phyloP scores from a whole-genome alignment of 805 yeast species.

The Saccharomycopsis fibuligera region DNA sequence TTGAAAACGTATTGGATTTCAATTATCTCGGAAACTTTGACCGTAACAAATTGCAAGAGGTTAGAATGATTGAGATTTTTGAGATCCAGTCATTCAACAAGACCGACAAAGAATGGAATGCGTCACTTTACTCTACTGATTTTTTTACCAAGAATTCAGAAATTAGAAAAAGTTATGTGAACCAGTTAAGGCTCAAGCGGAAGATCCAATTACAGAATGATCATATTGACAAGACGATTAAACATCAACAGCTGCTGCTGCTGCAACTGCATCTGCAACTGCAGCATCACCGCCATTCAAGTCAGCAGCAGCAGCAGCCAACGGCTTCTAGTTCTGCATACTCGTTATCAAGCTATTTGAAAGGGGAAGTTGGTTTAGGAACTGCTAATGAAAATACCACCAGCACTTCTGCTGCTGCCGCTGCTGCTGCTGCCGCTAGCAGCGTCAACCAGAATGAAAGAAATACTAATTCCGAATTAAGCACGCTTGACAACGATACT shows the following conservation, averaged over 20 bases:
- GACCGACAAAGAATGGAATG: slow-evolving; percentile 52
- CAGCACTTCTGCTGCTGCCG: neutral
- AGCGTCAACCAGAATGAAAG: neutral
- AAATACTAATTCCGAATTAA: neutral
- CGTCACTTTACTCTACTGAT: slow-evolving; percentile 17
- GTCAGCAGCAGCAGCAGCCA: neutral
- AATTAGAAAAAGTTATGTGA: slow-evolving; percentile 12
- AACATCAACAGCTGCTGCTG: neutral
- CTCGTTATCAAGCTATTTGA: slow-evolving; percentile 4
- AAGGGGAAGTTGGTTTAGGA: neutral
- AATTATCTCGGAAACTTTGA: slow-evolving; percentile 46
- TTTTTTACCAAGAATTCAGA: slow-evolving; percentile 17
- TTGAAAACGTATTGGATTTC: neutral
- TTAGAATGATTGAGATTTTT: slow-evolving; percentile 52
- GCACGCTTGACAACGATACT: neutral
- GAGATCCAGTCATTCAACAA: slow-evolving; percentile 55
- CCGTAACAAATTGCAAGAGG: slow-evolving; percentile 41
- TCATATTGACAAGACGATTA: slow-evolving; percentile 2
- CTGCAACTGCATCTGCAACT: neutral
- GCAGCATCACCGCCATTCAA: neutral
- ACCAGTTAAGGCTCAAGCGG: slow-evolving; percentile 8
- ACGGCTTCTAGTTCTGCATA: slow-evolving; percentile 1
- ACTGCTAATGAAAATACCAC: neutral
- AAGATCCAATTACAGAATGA: slow-evolving; percentile 11
- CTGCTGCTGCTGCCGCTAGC: neutral